phyloP scores from a whole-genome alignment of 768 basidiomycete genomes.

The Bullera alba region DNA sequence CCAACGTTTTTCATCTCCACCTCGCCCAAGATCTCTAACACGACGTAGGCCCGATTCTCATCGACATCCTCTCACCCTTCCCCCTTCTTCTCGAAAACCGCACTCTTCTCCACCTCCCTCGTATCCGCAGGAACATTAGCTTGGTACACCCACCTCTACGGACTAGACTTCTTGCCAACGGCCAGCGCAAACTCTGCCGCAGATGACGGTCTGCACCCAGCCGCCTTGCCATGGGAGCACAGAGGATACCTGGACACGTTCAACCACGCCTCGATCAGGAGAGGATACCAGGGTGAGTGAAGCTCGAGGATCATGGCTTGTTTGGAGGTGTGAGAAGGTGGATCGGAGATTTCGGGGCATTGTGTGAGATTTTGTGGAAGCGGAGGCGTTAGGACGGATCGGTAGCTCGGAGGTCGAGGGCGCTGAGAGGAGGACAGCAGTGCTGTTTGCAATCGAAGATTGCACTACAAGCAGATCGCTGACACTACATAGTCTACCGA shows the following conservation, averaged over 20 bases:
- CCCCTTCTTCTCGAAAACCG: slow-evolving; percentile 34
- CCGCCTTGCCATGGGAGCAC: slow-evolving; percentile 84
- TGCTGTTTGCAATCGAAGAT: background rate
- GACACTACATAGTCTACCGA: slow-evolving; percentile 90
- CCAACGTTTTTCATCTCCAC: background rate
- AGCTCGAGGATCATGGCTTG: background rate
- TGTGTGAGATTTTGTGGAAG: no score
- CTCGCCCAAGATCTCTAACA: background rate
- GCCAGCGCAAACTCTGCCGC: slow-evolving; percentile 86
- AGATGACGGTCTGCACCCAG: slow-evolving; percentile 89
- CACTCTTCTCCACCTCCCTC: slow-evolving; percentile 61
- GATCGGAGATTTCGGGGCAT: background rate
- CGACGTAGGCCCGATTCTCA: slow-evolving; percentile 22
- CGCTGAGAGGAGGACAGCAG: background rate
- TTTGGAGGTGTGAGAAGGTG: background rate
- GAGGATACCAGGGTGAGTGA: slow-evolving; percentile 53
- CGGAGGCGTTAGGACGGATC: no score
- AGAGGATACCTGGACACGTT: slow-evolving; percentile 80
- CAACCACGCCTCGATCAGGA: slow-evolving; percentile 70
- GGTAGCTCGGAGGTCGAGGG: no score
- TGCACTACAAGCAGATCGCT: slow-evolving; percentile 53
- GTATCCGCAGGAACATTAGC: slow-evolving; percentile 81
- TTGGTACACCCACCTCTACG: slow-evolving; percentile 95
- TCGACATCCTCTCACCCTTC: slow-evolving; percentile 18
- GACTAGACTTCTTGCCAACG: slow-evolving; percentile 79